phyloP scores from a whole-genome alignment of 306 rosid genomes.

The Begonia fuchsioides region DNA sequence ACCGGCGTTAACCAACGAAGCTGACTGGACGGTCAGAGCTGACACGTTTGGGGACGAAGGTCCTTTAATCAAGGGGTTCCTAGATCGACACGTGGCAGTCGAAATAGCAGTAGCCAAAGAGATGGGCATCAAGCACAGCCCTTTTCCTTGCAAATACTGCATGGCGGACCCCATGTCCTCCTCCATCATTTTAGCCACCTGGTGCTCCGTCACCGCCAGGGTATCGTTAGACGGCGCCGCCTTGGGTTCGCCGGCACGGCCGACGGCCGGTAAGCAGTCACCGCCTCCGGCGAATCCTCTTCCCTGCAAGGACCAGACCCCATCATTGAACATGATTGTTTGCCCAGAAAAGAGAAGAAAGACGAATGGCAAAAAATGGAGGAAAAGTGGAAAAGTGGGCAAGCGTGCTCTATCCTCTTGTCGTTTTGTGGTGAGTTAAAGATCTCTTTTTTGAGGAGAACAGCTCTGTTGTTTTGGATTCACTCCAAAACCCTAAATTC shows the following conservation, averaged over 20 bases:
- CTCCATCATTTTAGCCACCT: constrained; percentile 82
- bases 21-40: constrained; percentile 59
- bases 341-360: too few species aligned
- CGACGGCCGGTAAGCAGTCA: constrained; percentile 35
- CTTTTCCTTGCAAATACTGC: constrained; percentile 94
- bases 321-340: too few species aligned
- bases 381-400: too few species aligned
- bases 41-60: constrained; percentile 83
- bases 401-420: too few species aligned
- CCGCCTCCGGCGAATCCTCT: too few species aligned
- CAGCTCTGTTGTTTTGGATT: too few species aligned
- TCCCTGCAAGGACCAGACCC: constrained; percentile 29
- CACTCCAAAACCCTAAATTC: too few species aligned
- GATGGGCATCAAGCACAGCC: constrained; percentile 97
- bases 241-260: constrained; percentile 19
- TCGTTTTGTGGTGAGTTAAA: too few species aligned
- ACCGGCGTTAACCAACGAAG: constrained; percentile 24
- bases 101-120: constrained; percentile 88
- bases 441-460: too few species aligned
- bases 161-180: constrained; percentile 99
- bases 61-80: constrained; percentile 38
- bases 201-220: constrained; percentile 68
- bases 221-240: constrained; percentile 43
- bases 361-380: too few species aligned
- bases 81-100: constrained; percentile 61